Base-by-base conservation (phyloP, 352 stramenopile species). In the Pythium insidiosum region DNA sequence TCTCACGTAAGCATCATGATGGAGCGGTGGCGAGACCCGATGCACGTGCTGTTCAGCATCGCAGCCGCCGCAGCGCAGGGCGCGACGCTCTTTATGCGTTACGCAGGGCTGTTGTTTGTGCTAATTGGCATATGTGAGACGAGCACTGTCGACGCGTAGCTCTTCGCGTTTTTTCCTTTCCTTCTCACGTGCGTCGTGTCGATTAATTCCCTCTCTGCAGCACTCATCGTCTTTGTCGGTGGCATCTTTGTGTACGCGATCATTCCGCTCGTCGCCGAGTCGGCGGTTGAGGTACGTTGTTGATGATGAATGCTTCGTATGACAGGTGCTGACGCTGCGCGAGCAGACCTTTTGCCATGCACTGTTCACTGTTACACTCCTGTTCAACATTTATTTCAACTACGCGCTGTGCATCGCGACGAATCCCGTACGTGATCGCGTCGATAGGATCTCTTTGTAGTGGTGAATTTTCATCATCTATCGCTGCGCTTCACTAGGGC, bases 341-440 rank as follows among this genome's bases (percentile, higher is more conserved):
- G 23, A 26, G 4, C 20, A 58, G 50, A 19, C 50, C 6, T 11
- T 34, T 9, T 7, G 47, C 9, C 55, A 56, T 29, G 42, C 40
- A 19, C 18, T 47, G 6, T 19, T 50, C 7, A 40, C 42, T 19
- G 39, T 49, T 4, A 26, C 20, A 10, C 37, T 56, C 31, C 36
- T 52, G 20, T 61, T 56, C 41, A 66, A 65, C 26, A 55, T 68
- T 42, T 56, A 68, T 34, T 68, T 68, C 54, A 72, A 72, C 36
- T 72, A 72, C 44, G 55, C 55, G 21, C 43, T 72, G 16, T 68
- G 62, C 38, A 44, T 72, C 16, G 50, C 50, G 7, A 72, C 58
- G 6, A 50, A 72, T 23, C 62, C 62, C 15, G 62, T 63, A 34
- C 24, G n/a, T 41, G 10, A 21, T 23, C 6, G 12, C 25, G n/a